phyloP scores from a whole-genome alignment of 495 filamentous ascomycete species.

The Lentithecium fluviatile region DNA sequence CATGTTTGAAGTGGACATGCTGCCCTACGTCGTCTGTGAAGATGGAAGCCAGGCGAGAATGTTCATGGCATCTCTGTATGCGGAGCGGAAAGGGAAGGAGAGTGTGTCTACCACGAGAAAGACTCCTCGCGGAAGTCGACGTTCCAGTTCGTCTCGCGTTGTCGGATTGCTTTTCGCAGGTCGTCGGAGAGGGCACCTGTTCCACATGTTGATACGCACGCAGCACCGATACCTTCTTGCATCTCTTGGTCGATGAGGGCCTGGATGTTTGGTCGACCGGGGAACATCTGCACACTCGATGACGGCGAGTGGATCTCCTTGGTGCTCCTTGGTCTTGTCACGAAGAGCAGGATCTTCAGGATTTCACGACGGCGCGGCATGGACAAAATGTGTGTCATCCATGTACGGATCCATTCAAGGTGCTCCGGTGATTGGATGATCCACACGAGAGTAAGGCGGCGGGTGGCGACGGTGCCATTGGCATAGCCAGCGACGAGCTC shows the following conservation, averaged over 20 bases:
- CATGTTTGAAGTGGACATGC: not conserved
- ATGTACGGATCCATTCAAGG: constrained; percentile 88
- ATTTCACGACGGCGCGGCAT: constrained; percentile 76
- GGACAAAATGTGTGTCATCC: constrained; percentile 83
- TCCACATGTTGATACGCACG: constrained; percentile 89
- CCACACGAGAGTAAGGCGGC: constrained; percentile 82
- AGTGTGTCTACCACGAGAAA: constrained; percentile 71
- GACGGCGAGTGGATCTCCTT: constrained; percentile 70
- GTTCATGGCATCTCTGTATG: not conserved
- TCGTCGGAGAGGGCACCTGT: constrained; percentile 82
- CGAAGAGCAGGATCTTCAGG: constrained; percentile 79
- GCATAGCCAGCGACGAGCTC: constrained; percentile 73
- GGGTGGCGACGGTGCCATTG: constrained; percentile 72
- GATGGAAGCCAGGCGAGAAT: not conserved
- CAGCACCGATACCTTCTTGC: constrained; percentile 73
- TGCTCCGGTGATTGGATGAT: constrained; percentile 83
- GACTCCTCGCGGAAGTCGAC: constrained; percentile 86
- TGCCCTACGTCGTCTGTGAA: not conserved
- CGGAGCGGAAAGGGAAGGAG: not conserved
- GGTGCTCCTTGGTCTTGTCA: constrained; percentile 74
- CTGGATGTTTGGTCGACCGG: constrained; percentile 77
- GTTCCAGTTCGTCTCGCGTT: constrained; percentile 59
- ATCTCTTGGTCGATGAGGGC: constrained; percentile 75
- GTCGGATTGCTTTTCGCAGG: constrained; percentile 70
- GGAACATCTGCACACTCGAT: constrained; percentile 78